These are phyloP conservation scores for Bjerkandera adusta DNA, from an alignment of 1,284 basidiomycete species.

Conservation along the genomic window DNA sequence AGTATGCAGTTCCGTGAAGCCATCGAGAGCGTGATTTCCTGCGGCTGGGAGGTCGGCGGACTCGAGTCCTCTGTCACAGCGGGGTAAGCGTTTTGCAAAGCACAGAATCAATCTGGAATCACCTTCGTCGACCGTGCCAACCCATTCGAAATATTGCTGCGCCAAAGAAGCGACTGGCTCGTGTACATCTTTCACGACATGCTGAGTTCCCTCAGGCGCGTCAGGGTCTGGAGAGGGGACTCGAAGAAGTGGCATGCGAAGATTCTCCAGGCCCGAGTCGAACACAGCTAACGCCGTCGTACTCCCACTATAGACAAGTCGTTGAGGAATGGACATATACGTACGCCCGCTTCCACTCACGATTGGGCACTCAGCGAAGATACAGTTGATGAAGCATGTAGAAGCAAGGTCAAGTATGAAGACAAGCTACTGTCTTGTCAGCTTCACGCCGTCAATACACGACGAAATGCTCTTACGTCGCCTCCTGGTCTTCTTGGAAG, in stretches of 20 bases:
- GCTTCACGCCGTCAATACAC: background rate
- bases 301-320: constrained; percentile 20
- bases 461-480: constrained; percentile 25
- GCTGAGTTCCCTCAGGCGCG: constrained; percentile 12
- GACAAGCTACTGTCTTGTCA: constrained; percentile 34
- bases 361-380: constrained; percentile 30
- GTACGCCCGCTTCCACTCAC: constrained; percentile 12
- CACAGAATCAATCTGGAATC: constrained; percentile 1
- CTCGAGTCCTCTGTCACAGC: too few relatives aligned
- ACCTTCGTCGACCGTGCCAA: constrained; percentile 22
- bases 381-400: constrained; percentile 38
- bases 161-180: constrained; percentile 18
- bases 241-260: constrained; percentile 55
- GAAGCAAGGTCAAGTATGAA: constrained; percentile 47
- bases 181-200: constrained; percentile 2
- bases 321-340: constrained; percentile 1
- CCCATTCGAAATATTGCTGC: constrained; percentile 26
- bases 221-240: constrained; percentile 21
- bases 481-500: constrained; percentile 36
- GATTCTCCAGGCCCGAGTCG: constrained; percentile 53
- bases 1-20: too few relatives aligned
- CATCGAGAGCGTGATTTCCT: too few relatives aligned
- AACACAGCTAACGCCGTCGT: constrained; percentile 56
- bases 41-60: too few relatives aligned
- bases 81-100: too few relatives aligned